These are phyloP conservation scores for Sarcodon sp. DNA, from an alignment of 768 basidiomycete species.

Conservation along the genomic window DNA sequence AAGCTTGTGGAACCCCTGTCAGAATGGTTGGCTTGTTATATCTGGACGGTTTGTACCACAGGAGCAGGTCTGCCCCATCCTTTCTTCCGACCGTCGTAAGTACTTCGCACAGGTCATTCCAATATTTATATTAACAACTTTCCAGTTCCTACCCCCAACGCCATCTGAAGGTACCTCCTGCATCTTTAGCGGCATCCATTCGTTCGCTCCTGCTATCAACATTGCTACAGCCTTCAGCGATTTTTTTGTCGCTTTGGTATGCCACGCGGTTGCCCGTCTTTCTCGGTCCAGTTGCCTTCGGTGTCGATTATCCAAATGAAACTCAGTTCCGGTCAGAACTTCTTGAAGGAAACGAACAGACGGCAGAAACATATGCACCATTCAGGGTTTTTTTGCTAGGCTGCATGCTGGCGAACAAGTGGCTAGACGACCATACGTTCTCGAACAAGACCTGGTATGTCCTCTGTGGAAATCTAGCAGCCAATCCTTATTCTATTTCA, in stretches of 20 bases:
- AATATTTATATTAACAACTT: neutral
- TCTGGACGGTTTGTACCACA: conserved; percentile 78
- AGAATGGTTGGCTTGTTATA: conserved; percentile 67
- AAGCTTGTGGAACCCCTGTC: conserved; percentile 67
- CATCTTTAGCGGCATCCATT: conserved; percentile 43
- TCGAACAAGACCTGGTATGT: conserved; percentile 81
- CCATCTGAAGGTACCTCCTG: conserved; percentile 35
- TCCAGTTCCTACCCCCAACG: conserved; percentile 17
- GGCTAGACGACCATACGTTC: conserved; percentile 82
- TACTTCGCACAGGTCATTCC: conserved; percentile 4
- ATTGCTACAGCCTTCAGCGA: conserved; percentile 68
- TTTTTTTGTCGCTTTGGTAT: conserved; percentile 73
- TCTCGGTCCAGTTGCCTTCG: conserved; percentile 38
- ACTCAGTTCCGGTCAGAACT: conserved; percentile 51
- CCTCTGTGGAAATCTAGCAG: neutral
- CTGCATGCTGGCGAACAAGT: conserved; percentile 81
- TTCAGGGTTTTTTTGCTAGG: conserved; percentile 70
- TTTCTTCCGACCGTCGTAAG: conserved; percentile 46
- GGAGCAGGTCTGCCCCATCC: conserved; percentile 42
- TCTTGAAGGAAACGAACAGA: conserved; percentile 43
- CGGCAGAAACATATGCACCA: conserved; percentile 44
- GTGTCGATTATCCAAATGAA: conserved; percentile 43
- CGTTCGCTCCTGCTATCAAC: conserved; percentile 71
- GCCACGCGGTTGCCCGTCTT: conserved; percentile 66
- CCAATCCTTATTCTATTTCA: neutral